Evolutionary conservation across 495 filamentous ascomycete genomes (phyloP).

Genomic region (Lentithecium fluviatile): DNA sequence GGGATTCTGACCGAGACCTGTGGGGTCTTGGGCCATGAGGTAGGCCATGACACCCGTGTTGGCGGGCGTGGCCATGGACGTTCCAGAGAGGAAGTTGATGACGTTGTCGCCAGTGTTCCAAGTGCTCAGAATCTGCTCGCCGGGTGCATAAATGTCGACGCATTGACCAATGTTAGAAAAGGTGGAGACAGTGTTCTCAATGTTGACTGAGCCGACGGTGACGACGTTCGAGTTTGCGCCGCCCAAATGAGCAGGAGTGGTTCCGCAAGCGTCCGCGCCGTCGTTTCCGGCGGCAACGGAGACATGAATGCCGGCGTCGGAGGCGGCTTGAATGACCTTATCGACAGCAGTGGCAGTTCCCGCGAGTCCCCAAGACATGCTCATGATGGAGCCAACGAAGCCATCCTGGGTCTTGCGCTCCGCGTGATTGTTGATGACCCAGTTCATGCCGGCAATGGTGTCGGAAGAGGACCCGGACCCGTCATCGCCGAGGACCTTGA

Average conservation of each 20-base stretch:
- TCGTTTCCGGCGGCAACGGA: constrained; percentile 46
- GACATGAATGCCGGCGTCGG: constrained; percentile 42
- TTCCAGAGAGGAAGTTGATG: constrained; percentile 42
- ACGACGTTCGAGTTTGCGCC: constrained; percentile 41
- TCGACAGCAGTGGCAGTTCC: constrained; percentile 35
- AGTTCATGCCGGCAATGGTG: constrained; percentile 45
- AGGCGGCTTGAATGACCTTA: constrained; percentile 37
- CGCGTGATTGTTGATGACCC: constrained; percentile 42
- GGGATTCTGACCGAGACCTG: constrained; percentile 41
- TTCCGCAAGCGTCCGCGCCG: constrained; percentile 39
- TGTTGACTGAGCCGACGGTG: constrained; percentile 44
- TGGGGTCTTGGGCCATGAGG: constrained; percentile 39
- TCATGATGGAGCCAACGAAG: constrained; percentile 46
- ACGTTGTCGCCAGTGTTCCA: constrained; percentile 41
- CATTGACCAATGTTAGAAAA: constrained; percentile 49
- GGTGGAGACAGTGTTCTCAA: constrained; percentile 33
- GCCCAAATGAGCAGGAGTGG: constrained; percentile 41
- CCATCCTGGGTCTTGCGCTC: constrained; percentile 34
- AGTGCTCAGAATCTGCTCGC: constrained; percentile 42
- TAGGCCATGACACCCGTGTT: constrained; percentile 55
- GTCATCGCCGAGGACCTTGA: constrained; percentile 44
- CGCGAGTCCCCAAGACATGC: constrained; percentile 45
- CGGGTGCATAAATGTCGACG: constrained; percentile 49
- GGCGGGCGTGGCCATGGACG: constrained; percentile 50
- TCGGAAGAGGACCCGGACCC: constrained; percentile 41